Conservation (phyloP, 2,329 filamentous ascomycete species). For the Scedosporium minutisporum region DNA sequence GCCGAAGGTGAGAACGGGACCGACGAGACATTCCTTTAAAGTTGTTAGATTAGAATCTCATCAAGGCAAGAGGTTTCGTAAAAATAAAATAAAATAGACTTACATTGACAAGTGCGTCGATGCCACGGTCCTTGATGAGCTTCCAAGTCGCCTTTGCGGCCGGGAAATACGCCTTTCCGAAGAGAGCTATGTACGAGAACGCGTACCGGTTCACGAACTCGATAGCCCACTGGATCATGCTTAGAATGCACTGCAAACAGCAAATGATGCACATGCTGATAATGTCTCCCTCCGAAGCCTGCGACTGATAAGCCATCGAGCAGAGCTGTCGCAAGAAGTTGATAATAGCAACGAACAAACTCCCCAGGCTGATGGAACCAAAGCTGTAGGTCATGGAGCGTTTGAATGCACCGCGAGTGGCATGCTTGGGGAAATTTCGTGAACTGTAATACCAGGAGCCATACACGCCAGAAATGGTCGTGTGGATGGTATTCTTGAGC, state of each 20-base stretch:
- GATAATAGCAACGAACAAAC: constrained; percentile 76
- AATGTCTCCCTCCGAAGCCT: constrained; percentile 58
- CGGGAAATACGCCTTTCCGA: constrained; percentile 78
- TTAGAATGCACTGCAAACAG: constrained; percentile 65
- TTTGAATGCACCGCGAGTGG: constrained; percentile 74
- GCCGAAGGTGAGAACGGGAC: constrained; percentile 65
- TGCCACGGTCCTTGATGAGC: constrained; percentile 85
- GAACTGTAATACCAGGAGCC: constrained; percentile 86
- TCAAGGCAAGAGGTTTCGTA: accelerated
- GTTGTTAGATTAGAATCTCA: neutral
- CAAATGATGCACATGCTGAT: constrained; percentile 60
- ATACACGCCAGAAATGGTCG: constrained; percentile 78
- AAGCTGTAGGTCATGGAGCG: constrained; percentile 85
- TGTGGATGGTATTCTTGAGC: constrained; percentile 88
- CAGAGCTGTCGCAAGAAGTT: constrained; percentile 75
- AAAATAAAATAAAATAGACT: constrained; percentile 11
- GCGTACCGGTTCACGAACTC: constrained; percentile 87
- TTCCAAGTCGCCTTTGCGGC: constrained; percentile 85
- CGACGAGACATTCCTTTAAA: constrained; percentile 62
- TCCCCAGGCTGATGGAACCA: constrained; percentile 81
- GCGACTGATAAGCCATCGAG: constrained; percentile 62
- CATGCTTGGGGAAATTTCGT: constrained; percentile 60
- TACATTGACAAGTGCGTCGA: constrained; percentile 76
- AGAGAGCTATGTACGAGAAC: constrained; percentile 86
- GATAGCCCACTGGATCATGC: constrained; percentile 73